phyloP scores from a whole-genome alignment of 345 rosid species.

The Physaria fendleri region DNA sequence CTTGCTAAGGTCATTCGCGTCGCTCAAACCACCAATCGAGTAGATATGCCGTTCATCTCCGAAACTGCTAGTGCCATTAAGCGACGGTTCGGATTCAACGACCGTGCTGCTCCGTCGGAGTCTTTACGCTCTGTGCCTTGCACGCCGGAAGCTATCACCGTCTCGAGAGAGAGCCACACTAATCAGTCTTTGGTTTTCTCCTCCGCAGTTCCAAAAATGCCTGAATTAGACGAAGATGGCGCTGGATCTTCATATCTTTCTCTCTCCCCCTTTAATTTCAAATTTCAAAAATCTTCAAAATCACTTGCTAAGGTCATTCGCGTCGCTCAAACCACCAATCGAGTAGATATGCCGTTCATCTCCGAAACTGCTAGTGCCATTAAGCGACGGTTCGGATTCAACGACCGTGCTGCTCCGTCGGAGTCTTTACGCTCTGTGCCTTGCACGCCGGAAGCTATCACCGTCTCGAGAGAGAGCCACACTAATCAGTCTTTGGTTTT shows the following conservation, averaged over 20 bases:
- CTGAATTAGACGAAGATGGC: conserved; percentile 37
- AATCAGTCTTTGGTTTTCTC: conserved; percentile 24
- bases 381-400: conserved; percentile 84
- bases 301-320: too few relatives aligned
- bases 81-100: conserved; percentile 80
- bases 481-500: conserved; percentile 23
- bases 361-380: conserved; percentile 78
- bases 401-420: conserved; percentile 41
- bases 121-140: conserved; percentile 33
- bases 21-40: too few relatives aligned
- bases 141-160: conserved; percentile 50
- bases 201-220: conserved; percentile 38
- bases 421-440: conserved; percentile 40
- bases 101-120: conserved; percentile 45
- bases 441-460: conserved; percentile 43
- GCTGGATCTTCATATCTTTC: too few relatives aligned
- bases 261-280: too few relatives aligned
- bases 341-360: conserved; percentile 64
- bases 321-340: too few relatives aligned
- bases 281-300: too few relatives aligned
- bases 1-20: too few relatives aligned
- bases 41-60: conserved; percentile 71
- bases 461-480: conserved; percentile 37
- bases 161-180: conserved; percentile 30
- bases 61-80: conserved; percentile 80